Conservation (phyloP, 768 basidiomycete genomes). For the Krasilnikovozyma curviuscula region DNA sequence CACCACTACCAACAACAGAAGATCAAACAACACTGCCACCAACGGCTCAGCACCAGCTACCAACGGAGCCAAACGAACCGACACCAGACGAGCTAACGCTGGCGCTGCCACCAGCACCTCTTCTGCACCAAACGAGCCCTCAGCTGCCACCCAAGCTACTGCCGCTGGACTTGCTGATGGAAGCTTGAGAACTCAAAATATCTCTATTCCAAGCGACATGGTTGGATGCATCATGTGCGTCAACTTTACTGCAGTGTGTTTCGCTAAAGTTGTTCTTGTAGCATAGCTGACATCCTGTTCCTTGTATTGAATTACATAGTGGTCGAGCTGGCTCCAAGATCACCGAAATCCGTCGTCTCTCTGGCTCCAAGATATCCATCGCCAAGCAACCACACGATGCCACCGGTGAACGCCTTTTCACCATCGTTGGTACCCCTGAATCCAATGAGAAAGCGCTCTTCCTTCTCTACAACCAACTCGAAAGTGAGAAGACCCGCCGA, state of each 20-base stretch:
- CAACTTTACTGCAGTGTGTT: neutral
- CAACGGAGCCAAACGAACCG: conserved; percentile 1
- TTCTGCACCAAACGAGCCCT: conserved; percentile 20
- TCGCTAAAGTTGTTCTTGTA: neutral
- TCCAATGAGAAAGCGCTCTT: conserved; percentile 74
- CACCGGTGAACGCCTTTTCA: conserved; percentile 96
- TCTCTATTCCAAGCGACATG: conserved; percentile 98
- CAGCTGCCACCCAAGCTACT: conserved; percentile 21
- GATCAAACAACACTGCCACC: neutral
- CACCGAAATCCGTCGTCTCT: conserved; percentile 93
- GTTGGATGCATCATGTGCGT: conserved; percentile 40
- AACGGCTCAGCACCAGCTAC: neutral
- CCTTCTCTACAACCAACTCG: conserved; percentile 73
- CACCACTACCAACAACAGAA: neutral
- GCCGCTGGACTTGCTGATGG: conserved; percentile 10
- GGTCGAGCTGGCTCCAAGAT: conserved; percentile 95
- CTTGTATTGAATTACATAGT: conserved; percentile 43
- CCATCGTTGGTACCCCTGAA: conserved; percentile 74
- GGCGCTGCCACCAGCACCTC: no score
- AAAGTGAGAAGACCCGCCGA: conserved; percentile 40
- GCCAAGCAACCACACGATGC: conserved; percentile 99
- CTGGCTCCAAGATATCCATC: conserved; percentile 93
- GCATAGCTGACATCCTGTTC: neutral
- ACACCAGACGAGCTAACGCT: no score
- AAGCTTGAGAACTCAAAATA: conserved; percentile 92